Conservation (phyloP, 73 alveolate genomes). For the Blepharisma japonicum region DNA sequence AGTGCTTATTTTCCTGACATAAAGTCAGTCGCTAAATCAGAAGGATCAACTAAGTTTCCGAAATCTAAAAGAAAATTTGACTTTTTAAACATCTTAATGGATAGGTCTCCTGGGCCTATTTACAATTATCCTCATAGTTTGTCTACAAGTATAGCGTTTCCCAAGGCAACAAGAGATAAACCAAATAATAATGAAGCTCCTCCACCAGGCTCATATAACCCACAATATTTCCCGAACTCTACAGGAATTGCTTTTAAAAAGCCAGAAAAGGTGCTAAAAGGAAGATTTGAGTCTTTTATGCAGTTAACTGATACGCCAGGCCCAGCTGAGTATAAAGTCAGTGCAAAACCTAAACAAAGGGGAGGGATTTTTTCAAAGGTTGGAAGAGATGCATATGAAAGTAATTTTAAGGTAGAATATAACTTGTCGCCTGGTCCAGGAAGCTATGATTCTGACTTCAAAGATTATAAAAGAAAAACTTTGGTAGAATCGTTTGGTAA, state of each 20-base stretch:
- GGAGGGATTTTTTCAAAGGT: not conserved
- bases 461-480: not conserved
- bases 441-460: not conserved
- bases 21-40: not conserved
- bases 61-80: not conserved
- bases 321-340: not conserved
- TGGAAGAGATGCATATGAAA: not conserved
- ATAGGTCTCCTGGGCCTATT: conserved; percentile 25
- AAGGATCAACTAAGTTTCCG: not conserved
- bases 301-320: conserved; percentile 4
- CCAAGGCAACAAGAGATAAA: conserved; percentile 14
- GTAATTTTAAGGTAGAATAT: not conserved
- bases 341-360: not conserved
- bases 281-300: not conserved
- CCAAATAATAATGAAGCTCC: not conserved
- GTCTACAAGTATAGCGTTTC: not conserved
- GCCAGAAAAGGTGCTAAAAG: not conserved
- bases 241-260: not conserved
- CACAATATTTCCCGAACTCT: not conserved
- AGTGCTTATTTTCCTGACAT: not conserved
- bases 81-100: not conserved
- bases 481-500: not conserved
- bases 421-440: conserved; percentile 27
- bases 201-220: conserved; percentile 11
- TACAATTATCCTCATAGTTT: not conserved